Conservation (phyloP, 2,329 filamentous ascomycete species). For the Boeremia lycopersici region DNA sequence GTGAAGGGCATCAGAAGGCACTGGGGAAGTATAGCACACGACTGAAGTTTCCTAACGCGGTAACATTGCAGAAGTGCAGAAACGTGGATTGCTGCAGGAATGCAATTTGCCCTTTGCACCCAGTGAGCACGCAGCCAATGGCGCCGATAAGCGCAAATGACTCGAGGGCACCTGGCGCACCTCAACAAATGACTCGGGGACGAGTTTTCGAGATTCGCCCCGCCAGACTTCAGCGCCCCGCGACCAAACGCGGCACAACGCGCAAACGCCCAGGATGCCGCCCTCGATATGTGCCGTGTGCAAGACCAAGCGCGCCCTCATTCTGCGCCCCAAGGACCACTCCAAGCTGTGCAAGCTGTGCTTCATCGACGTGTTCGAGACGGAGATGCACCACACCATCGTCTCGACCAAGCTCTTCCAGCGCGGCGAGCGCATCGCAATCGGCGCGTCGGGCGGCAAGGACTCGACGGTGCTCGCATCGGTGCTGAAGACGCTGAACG, state of each 20-base stretch:
- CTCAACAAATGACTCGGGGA: slow-evolving; percentile 14
- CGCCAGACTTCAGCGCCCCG: slow-evolving; percentile 10
- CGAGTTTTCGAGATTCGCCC: slow-evolving; percentile 5
- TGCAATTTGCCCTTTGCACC: slow-evolving; percentile 5
- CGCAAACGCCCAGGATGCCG: slow-evolving; percentile 63
- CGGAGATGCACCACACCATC: slow-evolving; percentile 93
- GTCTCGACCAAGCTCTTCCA: slow-evolving; percentile 79
- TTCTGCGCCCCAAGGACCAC: slow-evolving; percentile 93
- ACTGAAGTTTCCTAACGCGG: not conserved
- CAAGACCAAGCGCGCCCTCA: slow-evolving; percentile 76
- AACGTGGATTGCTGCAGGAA: not conserved
- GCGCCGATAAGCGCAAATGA: not conserved
- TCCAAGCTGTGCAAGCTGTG: slow-evolving; percentile 90
- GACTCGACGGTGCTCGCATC: slow-evolving; percentile 96
- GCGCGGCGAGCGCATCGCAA: slow-evolving; percentile 84
- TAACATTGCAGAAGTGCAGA: not conserved
- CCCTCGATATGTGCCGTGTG: slow-evolving; percentile 79
- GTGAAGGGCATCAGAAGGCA: too few relatives aligned
- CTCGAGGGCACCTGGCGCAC: not conserved
- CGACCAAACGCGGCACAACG: not conserved
- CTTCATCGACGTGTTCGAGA: slow-evolving; percentile 86
- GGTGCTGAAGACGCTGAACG: slow-evolving; percentile 92
- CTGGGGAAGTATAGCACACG: fast-evolving
- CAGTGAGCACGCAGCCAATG: not conserved
- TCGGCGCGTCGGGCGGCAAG: slow-evolving; percentile 95